Evolutionary conservation across 1,284 basidiomycete genomes (phyloP), one percentile per base, ranked within the genome.

Genomic region (Ceratorhiza oryzae-sativae): DNA sequence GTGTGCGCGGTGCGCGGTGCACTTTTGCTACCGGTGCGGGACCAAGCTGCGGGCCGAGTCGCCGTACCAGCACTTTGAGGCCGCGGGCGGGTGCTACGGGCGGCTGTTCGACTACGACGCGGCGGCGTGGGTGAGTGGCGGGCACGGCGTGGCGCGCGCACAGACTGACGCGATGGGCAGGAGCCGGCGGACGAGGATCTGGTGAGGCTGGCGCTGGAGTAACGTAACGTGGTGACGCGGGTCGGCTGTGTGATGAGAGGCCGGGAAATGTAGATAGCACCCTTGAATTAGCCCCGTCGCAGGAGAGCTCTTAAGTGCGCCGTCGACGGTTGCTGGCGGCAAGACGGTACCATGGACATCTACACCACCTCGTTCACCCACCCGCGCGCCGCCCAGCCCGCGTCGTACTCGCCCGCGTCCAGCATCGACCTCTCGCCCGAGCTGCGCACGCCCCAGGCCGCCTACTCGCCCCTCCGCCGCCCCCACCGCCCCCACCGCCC

Each of bases 281-380:
- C 63, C 63, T 68, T 51, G 63, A 68, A 55, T 68, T 68, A 56
- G 46, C 42, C 51, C 63, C 63, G 63, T 13, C 42, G 1, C n/a
- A 61, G 39, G 13, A 75, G 61, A 67, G 65, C 63, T 34, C 58
- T 45, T 8, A 9, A 59, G 63, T 25, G 48, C 51, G 41, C 56
- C 53, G 39, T 68, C 61, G 53, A 51, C 56, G 15, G 9, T 36
- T 20, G 30, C 36, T 20, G 23, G 4, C 56, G 56, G 65, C n/a
- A n/a, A n/a, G n/a, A n/a, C n/a, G n/a, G n/a, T 73, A 82, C 79
- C 79, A 95, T 95, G 94, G 94, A 96, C 80, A 88, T 95, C 79
- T 96, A 95, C 86, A 93, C 94, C 71, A 93, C 93, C 76, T 93
- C 94, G 79, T 94, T 94, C 85, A 90, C 89, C 78, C 90, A 92